Evolutionary conservation across 2,329 filamentous ascomycete species (phyloP).

Genomic region (Pseudofabraea citricarpa): DNA sequence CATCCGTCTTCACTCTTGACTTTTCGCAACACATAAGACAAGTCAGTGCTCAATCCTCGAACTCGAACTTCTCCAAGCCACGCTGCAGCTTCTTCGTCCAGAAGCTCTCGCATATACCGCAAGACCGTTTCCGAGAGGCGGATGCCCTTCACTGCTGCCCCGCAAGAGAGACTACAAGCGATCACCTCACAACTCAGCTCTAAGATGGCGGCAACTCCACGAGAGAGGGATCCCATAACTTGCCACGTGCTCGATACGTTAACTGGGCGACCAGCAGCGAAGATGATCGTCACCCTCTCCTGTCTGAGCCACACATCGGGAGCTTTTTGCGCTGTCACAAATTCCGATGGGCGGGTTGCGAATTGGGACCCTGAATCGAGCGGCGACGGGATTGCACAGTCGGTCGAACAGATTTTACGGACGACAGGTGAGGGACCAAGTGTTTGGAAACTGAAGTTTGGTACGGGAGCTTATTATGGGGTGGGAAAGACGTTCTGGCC

Average conservation of each 20-base stretch:
- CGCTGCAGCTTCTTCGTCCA: background rate
- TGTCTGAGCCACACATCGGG: conserved; percentile 22
- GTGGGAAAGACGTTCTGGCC: conserved; percentile 53
- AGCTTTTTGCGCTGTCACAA: conserved; percentile 60
- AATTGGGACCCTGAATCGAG: conserved; percentile 49
- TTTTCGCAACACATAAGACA: background rate
- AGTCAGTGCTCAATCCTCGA: no score
- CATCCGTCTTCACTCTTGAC: background rate
- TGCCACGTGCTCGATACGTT: conserved; percentile 84
- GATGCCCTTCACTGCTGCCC: background rate
- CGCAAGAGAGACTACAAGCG: background rate
- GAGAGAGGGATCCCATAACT: conserved; percentile 59
- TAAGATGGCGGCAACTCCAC: background rate
- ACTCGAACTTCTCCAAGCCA: background rate
- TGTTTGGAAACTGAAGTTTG: conserved; percentile 66
- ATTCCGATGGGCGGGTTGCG: conserved; percentile 70
- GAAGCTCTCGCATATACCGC: background rate
- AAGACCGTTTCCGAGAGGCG: background rate
- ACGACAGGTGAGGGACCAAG: conserved; percentile 23
- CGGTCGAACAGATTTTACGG: conserved; percentile 1
- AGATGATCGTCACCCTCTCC: conserved; percentile 53
- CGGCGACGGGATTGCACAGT: conserved; percentile 18
- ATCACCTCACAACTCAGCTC: background rate
- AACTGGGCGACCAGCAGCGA: conserved; percentile 62
- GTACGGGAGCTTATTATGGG: conserved; percentile 68